Base-by-base conservation (phyloP, 2,329 filamentous ascomycete genomes). In the Leptodontidium sp. region DNA sequence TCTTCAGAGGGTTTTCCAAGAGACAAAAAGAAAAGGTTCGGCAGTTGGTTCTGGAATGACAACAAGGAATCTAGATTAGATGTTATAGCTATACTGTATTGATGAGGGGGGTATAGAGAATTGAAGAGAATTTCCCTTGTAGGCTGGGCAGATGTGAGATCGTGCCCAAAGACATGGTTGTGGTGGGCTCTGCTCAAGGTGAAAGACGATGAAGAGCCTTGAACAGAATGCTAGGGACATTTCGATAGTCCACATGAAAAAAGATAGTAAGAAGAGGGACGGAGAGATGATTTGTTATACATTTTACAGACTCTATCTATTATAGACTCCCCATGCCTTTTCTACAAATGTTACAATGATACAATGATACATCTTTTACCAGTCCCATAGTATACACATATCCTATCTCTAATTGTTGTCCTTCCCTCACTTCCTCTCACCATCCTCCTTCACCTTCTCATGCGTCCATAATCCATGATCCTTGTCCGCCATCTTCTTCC, bases 261-360 rank as follows among this genome's bases (percentile, higher is more conserved):
- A 8, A 17, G 12, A 26, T 4, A 35, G n/a, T 2, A 7, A 24
- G 49, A 26, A 9, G 21, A 52, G 24, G 47, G 26, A 1, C 40
- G 8, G 61, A 61, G 52, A 21, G 57, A 57, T 52, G 61, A 49
- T 64, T 65, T 67, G 15, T 68, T 68, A n/a, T 52, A 61, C 50
- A 61, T 65, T 57, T 52, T 57, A 52, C 52, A 57, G 29, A 57
- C 12, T 21, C 29, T 35, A 43, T 38, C 52, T 57, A 43, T 43
- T 40, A 40, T 21, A 43, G 8, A 59, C 11, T n/a, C 21, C 6
- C 38, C 57, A 26, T 29, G 9, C 1, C 1, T 17, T 14, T 26
- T 17, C 11, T 59, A 59, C 57, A 59, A 17, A 55, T 55, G 21
- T 59, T 43, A 43, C 12, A 43, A 45, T 43, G n/a, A 24, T 43